Conservation (phyloP, 2,329 filamentous ascomycete species). For the Trichophyton benhamiae region DNA sequence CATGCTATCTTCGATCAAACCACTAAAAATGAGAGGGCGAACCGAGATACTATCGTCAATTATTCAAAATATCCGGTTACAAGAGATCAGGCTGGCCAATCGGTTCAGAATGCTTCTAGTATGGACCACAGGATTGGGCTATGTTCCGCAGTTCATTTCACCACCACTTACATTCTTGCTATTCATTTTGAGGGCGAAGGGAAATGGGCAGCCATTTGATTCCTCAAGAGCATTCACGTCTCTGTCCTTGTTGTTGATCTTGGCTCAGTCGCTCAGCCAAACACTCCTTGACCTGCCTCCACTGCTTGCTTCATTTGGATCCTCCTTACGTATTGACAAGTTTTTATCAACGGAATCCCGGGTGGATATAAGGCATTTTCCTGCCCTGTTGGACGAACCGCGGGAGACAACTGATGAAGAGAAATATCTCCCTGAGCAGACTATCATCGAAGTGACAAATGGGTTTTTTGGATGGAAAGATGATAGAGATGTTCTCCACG, state of each 20-base stretch:
- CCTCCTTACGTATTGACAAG: conserved; percentile 36
- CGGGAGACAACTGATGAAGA: not conserved
- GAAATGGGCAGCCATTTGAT: conserved; percentile 25
- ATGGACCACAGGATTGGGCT: conserved; percentile 30
- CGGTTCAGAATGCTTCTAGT: conserved; percentile 30
- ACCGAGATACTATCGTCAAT: not conserved
- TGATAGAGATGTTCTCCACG: conserved; percentile 30
- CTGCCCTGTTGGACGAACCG: not conserved
- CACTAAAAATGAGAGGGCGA: not conserved
- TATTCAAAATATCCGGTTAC: not conserved
- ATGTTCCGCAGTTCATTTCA: conserved; percentile 32
- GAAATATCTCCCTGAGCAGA: not conserved
- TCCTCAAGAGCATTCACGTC: conserved; percentile 36
- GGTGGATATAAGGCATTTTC: conserved; percentile 17
- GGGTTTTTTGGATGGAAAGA: conserved; percentile 39
- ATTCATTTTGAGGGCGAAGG: conserved; percentile 31
- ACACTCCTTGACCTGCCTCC: conserved; percentile 35
- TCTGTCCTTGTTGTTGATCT: conserved; percentile 35
- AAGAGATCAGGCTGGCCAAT: not conserved
- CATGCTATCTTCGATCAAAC: conserved; percentile 18
- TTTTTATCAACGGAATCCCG: conserved; percentile 29
- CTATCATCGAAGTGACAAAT: not conserved
- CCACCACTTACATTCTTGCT: conserved; percentile 36
- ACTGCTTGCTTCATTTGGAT: conserved; percentile 35
- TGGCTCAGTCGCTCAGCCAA: conserved; percentile 35